Percentiles rank a stretch among this genome's conserved stretches.
Conservation (phyloP, 352 stramenopile species). For the Phytophthora multivora region DNA sequence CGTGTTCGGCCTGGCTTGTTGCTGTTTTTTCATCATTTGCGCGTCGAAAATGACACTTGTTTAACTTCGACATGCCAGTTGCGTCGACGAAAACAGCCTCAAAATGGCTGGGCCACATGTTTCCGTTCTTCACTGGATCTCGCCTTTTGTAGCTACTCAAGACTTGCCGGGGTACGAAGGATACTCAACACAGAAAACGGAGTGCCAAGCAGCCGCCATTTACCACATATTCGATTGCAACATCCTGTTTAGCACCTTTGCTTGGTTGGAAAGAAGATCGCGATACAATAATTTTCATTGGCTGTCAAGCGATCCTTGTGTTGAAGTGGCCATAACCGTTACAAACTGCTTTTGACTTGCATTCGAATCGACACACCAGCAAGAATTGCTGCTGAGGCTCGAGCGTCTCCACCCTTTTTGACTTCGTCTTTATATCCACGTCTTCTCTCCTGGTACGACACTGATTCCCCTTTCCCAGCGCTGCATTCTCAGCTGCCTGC, state of each 20-base stretch:
- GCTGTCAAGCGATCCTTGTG: slow-evolving; percentile 9
- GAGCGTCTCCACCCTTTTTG: background rate
- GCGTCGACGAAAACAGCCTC: background rate
- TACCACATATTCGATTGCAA: background rate
- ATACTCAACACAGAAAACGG: slow-evolving; percentile 23
- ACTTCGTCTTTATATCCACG: background rate
- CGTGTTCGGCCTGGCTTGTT: background rate
- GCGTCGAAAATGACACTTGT: slow-evolving; percentile 8
- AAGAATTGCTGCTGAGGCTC: slow-evolving; percentile 8
- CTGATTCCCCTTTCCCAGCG: slow-evolving; percentile 22
- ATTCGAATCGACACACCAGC: slow-evolving; percentile 13
- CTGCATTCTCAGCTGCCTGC: slow-evolving; percentile 11
- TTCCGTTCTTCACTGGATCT: slow-evolving; percentile 25
- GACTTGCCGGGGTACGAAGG: background rate
- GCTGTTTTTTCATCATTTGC: background rate
- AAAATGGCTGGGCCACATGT: slow-evolving; percentile 10
- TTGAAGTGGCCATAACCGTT: slow-evolving; percentile 32
- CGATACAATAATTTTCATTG: slow-evolving; percentile 1
- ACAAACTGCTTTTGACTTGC: slow-evolving; percentile 7
- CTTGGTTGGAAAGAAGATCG: slow-evolving; percentile 10
- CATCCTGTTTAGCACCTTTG: background rate
- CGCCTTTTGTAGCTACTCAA: background rate
- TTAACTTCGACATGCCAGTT: background rate
- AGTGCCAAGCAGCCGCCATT: background rate
- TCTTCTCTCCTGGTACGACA: slow-evolving; percentile 3